Evolutionary conservation across 495 filamentous ascomycete genomes (phyloP), one percentile per base, ranked within the genome.

Genomic region (Paragyromitra xinjiangensis): DNA sequence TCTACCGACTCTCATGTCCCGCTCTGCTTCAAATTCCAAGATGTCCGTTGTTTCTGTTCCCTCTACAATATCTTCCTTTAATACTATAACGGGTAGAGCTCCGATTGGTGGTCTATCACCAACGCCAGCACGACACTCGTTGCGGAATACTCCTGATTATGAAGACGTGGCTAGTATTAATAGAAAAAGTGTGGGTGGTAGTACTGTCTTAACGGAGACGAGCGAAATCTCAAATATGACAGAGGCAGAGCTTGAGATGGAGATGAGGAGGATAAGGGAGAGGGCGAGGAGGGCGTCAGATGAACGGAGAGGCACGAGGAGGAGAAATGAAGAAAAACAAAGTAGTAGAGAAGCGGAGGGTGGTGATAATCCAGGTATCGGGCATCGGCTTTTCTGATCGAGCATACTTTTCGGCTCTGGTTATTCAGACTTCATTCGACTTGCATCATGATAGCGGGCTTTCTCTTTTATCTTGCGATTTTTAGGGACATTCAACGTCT

Each of bases 31-130:
- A 1, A 70, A 59, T 9, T 81, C 78, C 0, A 81, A 81, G 48
- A 58, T 68, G 51, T 81, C 79, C 6, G 59, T 81, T 8, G 22
- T 76, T 29, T 81, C 79, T 40, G 64, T 81, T 12, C 73, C 78
- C 6, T 81, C 78, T 14, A 78, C 79, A 3, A 45, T 81, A 9
- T 81, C 79, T 40, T 81, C 78, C 14, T 73, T 81, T 8, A 78
- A 73, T 29, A 80, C 79, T 6, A 39, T 66, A 6, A 37, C 66
- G 8, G 56, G 37, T 0, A 61, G 78, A 8, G n/a, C 50, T 14
- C 69, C 55, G 26, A 70, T 78, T 12, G 66, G 68, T 14, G 79
- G 79, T 0, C 69, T 81, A 19, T 81, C 79, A 3, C 79, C 79
- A 1, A 81, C 79, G 0, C 79, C 79, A 3, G 78, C 79, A 6